These are phyloP conservation scores for Penicillium brasilianum DNA, from an alignment of 2,329 filamentous ascomycete genomes.

Conservation along the genomic window DNA sequence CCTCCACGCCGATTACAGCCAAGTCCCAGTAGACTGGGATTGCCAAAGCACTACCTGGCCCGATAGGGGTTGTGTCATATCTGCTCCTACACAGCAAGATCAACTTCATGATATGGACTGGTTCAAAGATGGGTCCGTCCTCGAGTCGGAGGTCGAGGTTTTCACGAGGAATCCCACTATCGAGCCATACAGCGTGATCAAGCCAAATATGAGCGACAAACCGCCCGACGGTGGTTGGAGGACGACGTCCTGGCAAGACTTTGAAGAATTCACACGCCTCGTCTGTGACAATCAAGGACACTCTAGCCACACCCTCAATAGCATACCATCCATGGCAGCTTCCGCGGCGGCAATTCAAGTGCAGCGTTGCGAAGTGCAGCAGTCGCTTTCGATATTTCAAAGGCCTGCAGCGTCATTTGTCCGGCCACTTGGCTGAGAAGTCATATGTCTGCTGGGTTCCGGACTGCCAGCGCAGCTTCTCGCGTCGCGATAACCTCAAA, in stretches of 20 bases:
- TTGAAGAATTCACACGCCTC: neutral
- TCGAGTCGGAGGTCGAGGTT: constrained; percentile 30
- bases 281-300: neutral
- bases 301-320: neutral
- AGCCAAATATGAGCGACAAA: neutral
- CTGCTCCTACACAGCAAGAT: neutral
- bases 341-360: neutral
- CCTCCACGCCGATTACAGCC: neutral
- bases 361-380: neutral
- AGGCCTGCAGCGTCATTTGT: neutral
- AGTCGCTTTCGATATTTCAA: neutral
- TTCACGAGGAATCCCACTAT: constrained; percentile 13
- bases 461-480: constrained; percentile 3
- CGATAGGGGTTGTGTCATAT: neutral
- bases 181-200: constrained; percentile 1
- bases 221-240: neutral
- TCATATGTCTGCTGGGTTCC: constrained; percentile 8
- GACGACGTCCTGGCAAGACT: neutral
- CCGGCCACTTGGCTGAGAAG: neutral
- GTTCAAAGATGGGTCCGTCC: constrained; percentile 20
- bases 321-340: neutral
- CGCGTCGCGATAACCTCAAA: constrained; percentile 4
- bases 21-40: neutral
- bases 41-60: neutral
- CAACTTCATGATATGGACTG: neutral